These are phyloP conservation scores for Xerocomus potaroensis DNA, from an alignment of 768 basidiomycete genomes.

Conservation along the genomic window DNA sequence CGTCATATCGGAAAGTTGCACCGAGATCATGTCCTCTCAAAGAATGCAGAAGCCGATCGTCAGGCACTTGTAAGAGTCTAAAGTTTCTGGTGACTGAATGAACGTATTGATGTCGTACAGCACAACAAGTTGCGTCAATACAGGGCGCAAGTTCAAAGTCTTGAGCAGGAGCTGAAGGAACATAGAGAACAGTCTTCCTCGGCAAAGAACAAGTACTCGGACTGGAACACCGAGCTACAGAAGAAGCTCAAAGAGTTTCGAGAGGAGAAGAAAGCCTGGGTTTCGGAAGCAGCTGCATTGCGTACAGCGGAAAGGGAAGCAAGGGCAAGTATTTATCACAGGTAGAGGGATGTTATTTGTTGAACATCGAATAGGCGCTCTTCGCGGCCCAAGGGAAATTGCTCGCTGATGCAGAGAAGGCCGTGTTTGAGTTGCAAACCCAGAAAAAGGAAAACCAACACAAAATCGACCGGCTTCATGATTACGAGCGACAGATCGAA, in stretches of 20 bases:
- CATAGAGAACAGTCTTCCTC: conserved; percentile 69
- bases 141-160: conserved; percentile 57
- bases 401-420: conserved; percentile 61
- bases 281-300: conserved; percentile 61
- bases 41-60: conserved; percentile 74
- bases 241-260: conserved; percentile 69
- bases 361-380: conserved; percentile 42
- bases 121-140: conserved; percentile 82
- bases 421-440: conserved; percentile 71
- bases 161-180: conserved; percentile 67
- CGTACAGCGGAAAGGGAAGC: conserved; percentile 69
- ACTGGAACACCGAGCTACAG: conserved; percentile 82
- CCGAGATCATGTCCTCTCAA: conserved; percentile 65
- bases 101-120: conserved; percentile 35
- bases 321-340: conserved; percentile 39
- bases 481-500: conserved; percentile 86
- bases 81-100: background rate
- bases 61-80: conserved; percentile 64
- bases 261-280: conserved; percentile 78
- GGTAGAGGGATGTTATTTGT: background rate
- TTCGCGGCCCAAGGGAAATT: conserved; percentile 67
- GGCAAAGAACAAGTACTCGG: conserved; percentile 73
- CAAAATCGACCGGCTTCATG: conserved; percentile 73
- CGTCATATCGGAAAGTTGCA: conserved; percentile 80
- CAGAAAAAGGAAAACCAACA: conserved; percentile 73